Base-by-base conservation (phyloP, 331 rosid species). In the Cydonia oblonga region DNA sequence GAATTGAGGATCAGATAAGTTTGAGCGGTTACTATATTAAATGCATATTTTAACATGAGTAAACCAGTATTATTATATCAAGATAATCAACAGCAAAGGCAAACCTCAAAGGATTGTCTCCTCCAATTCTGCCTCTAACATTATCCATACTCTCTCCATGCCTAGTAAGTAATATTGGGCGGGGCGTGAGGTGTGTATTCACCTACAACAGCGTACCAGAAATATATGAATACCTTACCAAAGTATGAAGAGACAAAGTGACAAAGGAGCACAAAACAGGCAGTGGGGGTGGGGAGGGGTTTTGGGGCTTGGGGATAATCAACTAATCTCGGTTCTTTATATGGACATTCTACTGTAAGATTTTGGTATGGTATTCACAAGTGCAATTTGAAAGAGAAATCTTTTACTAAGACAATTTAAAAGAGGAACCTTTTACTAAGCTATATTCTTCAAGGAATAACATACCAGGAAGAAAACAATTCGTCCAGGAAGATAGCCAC, bases 401-500 rank as follows among this genome's bases (percentile, higher is more conserved):
- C 16, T 49, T 32, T 49, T 49, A 56, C 28, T 24, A 68, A 69
- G 63, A 35, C 42, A 35, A 35, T 35, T 2, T 35, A 38, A 38
- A 9, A 38, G 42, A 3, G 42, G 42, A 38, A 9, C 42, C 42
- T 38, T 38, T 38, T 38, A 38, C 42, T 38, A 38, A 38, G 42
- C 13, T 38, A 9, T 44, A 77, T 42, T 76, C 63, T 79, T 75
- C 42, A 64, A 53, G 42, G 69, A 75, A 69, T 8, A 74, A 61
- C 90, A 64, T 91, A 95, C 99, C 96, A 95, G 83, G 89, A 91
- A 95, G 81, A 95, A 95, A 46, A 95, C 97, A 82, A 89, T 91
- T 70, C 99, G 90, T 44, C 99, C 99, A 42, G 99, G 99, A 74
- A 95, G 99, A 86, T 95, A 95, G 73, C 99, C 97, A 70, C 99